Conservation (phyloP, 768 basidiomycete species). For the Fomitopsis serialis region DNA sequence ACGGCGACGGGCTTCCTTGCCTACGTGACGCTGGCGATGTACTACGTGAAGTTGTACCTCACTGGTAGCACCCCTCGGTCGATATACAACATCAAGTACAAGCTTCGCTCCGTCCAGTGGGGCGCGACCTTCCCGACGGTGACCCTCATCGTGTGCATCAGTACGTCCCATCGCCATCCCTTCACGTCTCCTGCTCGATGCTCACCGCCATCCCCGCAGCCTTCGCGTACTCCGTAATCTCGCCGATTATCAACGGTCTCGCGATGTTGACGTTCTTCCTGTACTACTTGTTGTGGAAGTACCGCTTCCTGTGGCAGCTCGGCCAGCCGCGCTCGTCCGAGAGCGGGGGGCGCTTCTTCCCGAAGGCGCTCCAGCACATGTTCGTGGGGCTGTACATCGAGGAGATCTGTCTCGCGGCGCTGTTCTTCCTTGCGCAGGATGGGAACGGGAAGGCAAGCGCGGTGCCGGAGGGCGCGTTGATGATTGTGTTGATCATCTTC, state of each 20-base stretch:
- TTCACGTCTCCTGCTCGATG: no score
- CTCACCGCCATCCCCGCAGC: constrained; percentile 29
- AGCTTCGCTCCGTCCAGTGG: constrained; percentile 60
- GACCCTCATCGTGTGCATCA: constrained; percentile 80
- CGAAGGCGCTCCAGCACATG: constrained; percentile 86
- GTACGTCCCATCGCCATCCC: constrained; percentile 32
- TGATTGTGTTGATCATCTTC: constrained; percentile 78
- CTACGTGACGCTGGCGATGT: constrained; percentile 67
- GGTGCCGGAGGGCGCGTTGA: constrained; percentile 71
- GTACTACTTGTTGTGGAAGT: constrained; percentile 78
- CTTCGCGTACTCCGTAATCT: constrained; percentile 81
- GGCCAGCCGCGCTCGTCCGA: constrained; percentile 66
- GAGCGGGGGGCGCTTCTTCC: constrained; percentile 94
- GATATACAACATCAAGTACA: constrained; percentile 80
- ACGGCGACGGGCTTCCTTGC: constrained; percentile 79
- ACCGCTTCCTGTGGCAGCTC: constrained; percentile 41
- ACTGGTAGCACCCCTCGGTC: constrained; percentile 87
- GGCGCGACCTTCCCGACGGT: constrained; percentile 71
- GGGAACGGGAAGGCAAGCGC: constrained; percentile 47
- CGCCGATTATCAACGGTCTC: constrained; percentile 91
- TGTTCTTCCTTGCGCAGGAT: constrained; percentile 86
- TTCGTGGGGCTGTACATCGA: constrained; percentile 94
- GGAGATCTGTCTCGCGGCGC: constrained; percentile 75
- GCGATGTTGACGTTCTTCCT: constrained; percentile 76
- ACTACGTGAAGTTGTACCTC: constrained; percentile 87